These are phyloP conservation scores for Hydrangea macrophylla DNA, from an alignment of 148 eudicot species.

Conservation along the genomic window DNA sequence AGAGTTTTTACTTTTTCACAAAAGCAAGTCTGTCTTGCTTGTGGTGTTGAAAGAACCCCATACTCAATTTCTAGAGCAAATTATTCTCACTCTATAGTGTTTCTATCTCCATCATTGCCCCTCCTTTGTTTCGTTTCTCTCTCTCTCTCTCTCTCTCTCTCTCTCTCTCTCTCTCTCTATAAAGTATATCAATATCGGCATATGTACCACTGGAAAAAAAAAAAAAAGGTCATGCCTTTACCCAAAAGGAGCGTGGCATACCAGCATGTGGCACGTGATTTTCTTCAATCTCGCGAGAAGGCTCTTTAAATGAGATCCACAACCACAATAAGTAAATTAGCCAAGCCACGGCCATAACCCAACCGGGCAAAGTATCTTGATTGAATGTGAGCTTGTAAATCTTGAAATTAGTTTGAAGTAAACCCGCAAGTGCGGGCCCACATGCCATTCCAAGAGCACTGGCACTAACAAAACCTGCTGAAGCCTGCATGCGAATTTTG, in stretches of 20 bases:
- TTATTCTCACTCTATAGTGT: too few relatives aligned
- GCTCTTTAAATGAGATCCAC: constrained; percentile 62
- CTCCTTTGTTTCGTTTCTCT: too few relatives aligned
- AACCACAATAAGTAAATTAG: constrained; percentile 57
- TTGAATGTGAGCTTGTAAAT: constrained; percentile 54
- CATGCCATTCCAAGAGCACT: constrained; percentile 94
- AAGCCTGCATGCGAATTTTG: constrained; percentile 74
- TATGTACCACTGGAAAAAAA: too few relatives aligned
- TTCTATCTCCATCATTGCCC: too few relatives aligned
- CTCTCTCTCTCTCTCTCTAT: too few relatives aligned
- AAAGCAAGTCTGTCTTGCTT: too few relatives aligned
- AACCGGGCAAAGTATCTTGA: constrained; percentile 69
- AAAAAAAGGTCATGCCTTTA: too few relatives aligned
- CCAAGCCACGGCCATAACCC: constrained; percentile 82
- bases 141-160: too few relatives aligned
- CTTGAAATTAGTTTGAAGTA: constrained; percentile 59
- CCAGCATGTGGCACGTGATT: constrained; percentile 35
- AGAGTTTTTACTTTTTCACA: too few relatives aligned
- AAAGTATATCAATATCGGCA: too few relatives aligned
- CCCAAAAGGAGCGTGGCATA: constrained; percentile 22
- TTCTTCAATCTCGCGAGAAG: constrained; percentile 35
- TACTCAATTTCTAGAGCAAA: too few relatives aligned
- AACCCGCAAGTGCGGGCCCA: constrained; percentile 86
- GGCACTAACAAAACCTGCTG: constrained; percentile 86
- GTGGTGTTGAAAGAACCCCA: too few relatives aligned